Conservation (phyloP, 768 basidiomycete genomes). For the Phanerochaete sordida region DNA sequence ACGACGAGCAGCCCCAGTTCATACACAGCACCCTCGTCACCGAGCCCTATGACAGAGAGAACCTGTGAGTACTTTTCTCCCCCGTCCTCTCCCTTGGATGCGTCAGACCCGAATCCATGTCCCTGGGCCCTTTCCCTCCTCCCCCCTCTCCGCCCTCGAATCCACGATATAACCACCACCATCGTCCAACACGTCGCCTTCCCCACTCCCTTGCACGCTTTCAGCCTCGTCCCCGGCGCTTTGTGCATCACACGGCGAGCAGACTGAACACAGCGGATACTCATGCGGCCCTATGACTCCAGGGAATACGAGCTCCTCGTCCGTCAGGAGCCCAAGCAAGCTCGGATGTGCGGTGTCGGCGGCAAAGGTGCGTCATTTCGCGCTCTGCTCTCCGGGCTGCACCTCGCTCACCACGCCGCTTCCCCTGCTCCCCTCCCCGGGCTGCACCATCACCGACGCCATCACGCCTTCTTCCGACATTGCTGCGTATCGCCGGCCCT, state of each 20-base stretch:
- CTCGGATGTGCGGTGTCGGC: constrained; percentile 86
- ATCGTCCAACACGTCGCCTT: not conserved
- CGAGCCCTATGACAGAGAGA: constrained; percentile 14
- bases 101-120: constrained; percentile 11
- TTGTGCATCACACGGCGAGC: not conserved
- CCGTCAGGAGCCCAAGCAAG: constrained; percentile 90
- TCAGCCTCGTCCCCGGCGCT: not conserved
- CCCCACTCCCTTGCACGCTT: not conserved
- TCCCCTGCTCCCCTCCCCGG: not conserved
- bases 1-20: constrained; percentile 18
- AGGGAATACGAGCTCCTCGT: constrained; percentile 86
- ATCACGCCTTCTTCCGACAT: not conserved
- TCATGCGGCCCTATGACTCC: constrained; percentile 23
- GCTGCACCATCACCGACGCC: not conserved
- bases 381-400: not conserved
- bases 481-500: not conserved
- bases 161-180: not conserved
- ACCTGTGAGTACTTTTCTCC: constrained; percentile 12
- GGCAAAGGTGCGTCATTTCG: constrained; percentile 51
- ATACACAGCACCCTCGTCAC: constrained; percentile 11
- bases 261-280: not conserved
- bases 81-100: not conserved
- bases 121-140: constrained; percentile 9
- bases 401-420: not conserved
- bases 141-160: constrained; percentile 1